These are phyloP conservation scores for Zanthoxylum bungeanum DNA, from an alignment of 345 rosid species.

Conservation along the genomic window DNA sequence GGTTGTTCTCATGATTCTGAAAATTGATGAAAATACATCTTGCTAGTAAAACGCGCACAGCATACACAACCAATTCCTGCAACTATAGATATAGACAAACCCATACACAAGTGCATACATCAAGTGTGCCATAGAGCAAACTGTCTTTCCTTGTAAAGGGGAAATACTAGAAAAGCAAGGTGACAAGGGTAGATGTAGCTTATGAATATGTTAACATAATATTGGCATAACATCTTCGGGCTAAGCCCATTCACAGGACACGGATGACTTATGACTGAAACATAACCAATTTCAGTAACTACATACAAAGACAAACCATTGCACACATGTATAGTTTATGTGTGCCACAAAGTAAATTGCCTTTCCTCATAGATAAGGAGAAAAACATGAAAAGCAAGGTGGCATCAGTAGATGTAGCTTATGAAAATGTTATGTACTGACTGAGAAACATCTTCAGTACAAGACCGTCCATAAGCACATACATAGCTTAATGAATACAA, in stretches of 20 bases:
- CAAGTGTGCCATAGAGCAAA: constrained; percentile 34
- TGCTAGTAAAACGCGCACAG: no score
- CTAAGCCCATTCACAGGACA: constrained; percentile 49
- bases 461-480: constrained; percentile 56
- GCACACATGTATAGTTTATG: neutral
- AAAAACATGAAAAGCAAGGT: constrained; percentile 8
- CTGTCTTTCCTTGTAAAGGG: constrained; percentile 21
- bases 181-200: constrained; percentile 38
- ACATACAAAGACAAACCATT: neutral
- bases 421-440: constrained; percentile 48
- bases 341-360: neutral
- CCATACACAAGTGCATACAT: neutral
- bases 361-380: constrained; percentile 5
- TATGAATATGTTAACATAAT: constrained; percentile 48
- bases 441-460: neutral
- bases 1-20: no score
- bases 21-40: no score
- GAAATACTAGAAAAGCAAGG: constrained; percentile 28
- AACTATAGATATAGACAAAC: no score
- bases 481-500: neutral
- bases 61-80: no score
- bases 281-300: neutral
- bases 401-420: constrained; percentile 36
- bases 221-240: constrained; percentile 3
- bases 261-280: neutral